Base-by-base conservation (phyloP, 2,329 filamentous ascomycete species). In the Trichoderma sp. region DNA sequence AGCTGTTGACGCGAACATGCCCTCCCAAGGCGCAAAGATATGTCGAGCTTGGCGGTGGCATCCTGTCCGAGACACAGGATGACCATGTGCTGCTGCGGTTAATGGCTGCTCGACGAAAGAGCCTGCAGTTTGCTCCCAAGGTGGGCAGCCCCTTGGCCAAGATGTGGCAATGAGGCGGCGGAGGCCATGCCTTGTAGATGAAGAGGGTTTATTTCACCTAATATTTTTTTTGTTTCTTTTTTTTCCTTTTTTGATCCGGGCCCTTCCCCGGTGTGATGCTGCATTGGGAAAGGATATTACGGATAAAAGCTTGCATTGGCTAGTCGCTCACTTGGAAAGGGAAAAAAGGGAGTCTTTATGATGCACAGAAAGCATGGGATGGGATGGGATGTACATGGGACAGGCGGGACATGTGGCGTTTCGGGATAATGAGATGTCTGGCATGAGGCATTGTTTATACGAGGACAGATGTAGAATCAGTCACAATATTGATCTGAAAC, bases 111-210 rank as follows among this genome's bases (percentile, higher is more conserved):
- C 84, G 91, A 69, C 84, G 92, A 69, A 93, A 92, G 85, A 94
- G 90, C 74, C 76, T 93, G 77, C 90, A 92, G 74, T 93, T 89
- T 80, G 90, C 90, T 35, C 92, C 91, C 34, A 90, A 91, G 79
- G 81, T 92, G 68, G 89, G 86, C 19, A 94, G 91, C 77, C 92
- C 91, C 2, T 79, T 94, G 72, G 84, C 87, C 29, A 87, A 83
- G 73, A 80, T 83, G 29, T 88, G 86, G 86, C 67, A 39, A 6
- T 67, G 35, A 52, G 10, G 27, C 12, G 25, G 25, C 7, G n/a
- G 54, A 25, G 13, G 12, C 13, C 25, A 17, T 52, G 10, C 32
- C 15, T 9, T 63, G 32, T 29, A 52, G 52, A 37, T 63, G 19
- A 32, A 29, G 34, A 22, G 39, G 39, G n/a, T 34, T 32, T 39